Evolutionary conservation across 2,329 filamentous ascomycete species (phyloP), one percentile per base, ranked within the genome.

Genomic region (Colletotrichum gloeosporioides): DNA sequence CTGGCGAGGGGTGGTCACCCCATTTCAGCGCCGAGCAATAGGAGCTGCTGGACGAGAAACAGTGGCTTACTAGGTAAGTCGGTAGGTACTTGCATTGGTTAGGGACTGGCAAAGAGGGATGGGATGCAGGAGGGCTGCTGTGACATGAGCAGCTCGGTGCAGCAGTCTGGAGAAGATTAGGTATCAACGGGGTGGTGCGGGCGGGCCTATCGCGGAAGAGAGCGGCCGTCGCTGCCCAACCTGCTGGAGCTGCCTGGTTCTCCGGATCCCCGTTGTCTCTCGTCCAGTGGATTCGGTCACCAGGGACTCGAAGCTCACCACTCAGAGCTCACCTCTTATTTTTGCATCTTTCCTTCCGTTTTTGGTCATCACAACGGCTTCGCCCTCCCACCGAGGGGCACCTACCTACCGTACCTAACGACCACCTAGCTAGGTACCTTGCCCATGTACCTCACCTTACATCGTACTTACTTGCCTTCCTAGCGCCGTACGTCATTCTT

Each of bases 191-290:
- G 44, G 44, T 32, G 31, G 62, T 31, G 64, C 22, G 64, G 57
- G 36, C 57, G 71, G 68, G 59, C 73, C 70, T 76, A 73, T 76
- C 44, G 64, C 73, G 65, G 62, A 16, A 67, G 64, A 70, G 55
- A 71, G 69, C 65, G 77, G 77, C 62, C 77, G 69, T 78, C 76
- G 77, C 57, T 78, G 77, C 77, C 77, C 77, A 78, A 78, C 77
- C 77, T 71, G 34, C 68, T 71, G 64, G 62, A 77, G 74, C 59
- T 67, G 62, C 29, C 59, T 22, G 15, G 31, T 61, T 32, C 27
- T 34, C 69, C 62, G 27, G 25, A 16, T 27, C 39, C 55, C 25
- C 59, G 64, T 59, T 59, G 71, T 67, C 63, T 69, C 63, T 76
- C 57, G 27, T 71, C 75, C 75, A 77, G 75, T 71, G 31, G 72